Evolutionary conservation across 1,139 yeast species (phyloP).

Genomic region (Nakaseomyces nivariensis): DNA sequence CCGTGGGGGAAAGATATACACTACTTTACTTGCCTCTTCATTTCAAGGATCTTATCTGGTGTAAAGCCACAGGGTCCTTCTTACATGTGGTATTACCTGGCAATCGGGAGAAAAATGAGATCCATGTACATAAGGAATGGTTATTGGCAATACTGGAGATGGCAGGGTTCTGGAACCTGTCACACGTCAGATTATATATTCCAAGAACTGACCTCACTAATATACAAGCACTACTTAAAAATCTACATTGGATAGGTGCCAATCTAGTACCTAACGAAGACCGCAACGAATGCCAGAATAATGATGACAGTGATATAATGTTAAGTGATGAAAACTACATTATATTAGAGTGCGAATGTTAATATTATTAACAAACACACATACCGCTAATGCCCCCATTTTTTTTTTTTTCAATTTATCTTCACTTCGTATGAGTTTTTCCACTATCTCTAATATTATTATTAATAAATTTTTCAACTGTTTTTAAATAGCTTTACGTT

Average conservation of each 20-base stretch:
- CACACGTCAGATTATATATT: conserved; percentile 19
- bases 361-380: not conserved
- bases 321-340: conserved; percentile 23
- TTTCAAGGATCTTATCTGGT: conserved; percentile 18
- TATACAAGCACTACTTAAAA: conserved; percentile 16
- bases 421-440: not conserved
- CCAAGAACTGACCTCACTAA: conserved; percentile 13
- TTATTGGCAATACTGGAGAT: conserved; percentile 22
- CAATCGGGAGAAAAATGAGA: conserved; percentile 6
- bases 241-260: conserved; percentile 28
- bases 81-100: conserved; percentile 18
- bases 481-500: too few species aligned
- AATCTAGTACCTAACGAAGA: conserved; percentile 23
- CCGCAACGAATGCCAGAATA: conserved; percentile 8
- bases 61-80: conserved; percentile 13
- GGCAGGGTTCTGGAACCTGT: conserved; percentile 11
- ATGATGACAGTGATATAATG: conserved; percentile 11
- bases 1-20: conserved; percentile 17
- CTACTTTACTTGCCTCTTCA: conserved; percentile 19
- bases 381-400: not conserved
- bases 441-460: not conserved
- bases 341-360: conserved; percentile 26
- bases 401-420: not conserved
- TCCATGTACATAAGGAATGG: conserved; percentile 16
- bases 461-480: too few species aligned